phyloP scores from a whole-genome alignment of 2,329 filamentous ascomycete species.

The Leptographium wingfieldii region DNA sequence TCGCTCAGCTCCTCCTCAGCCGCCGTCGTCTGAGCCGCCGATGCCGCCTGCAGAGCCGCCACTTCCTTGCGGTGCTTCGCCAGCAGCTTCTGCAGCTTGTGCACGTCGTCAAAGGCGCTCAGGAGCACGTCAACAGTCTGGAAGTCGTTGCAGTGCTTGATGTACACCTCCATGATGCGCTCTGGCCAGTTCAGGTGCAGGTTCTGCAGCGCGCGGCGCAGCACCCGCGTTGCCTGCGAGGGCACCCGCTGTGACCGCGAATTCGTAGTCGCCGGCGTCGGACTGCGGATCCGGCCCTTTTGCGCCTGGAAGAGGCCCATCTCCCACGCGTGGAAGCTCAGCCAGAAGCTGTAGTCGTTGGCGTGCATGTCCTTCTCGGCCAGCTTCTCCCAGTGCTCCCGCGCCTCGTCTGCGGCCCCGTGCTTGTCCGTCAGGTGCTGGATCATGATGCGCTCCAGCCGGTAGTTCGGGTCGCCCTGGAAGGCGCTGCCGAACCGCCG shows the following conservation, averaged over 20 bases:
- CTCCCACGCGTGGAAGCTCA: conserved; percentile 85
- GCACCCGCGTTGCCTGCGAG: conserved; percentile 58
- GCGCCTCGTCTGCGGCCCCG: conserved; percentile 61
- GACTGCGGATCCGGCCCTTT: conserved; percentile 31
- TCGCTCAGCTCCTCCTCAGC: neutral
- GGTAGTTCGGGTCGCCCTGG: conserved; percentile 76
- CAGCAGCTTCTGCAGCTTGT: conserved; percentile 53
- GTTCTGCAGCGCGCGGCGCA: conserved; percentile 55
- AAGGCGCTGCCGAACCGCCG: conserved; percentile 62
- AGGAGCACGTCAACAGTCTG: conserved; percentile 68
- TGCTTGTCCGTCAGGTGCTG: conserved; percentile 83
- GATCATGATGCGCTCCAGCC: conserved; percentile 82
- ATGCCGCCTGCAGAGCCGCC: conserved; percentile 36
- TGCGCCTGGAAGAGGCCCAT: conserved; percentile 48
- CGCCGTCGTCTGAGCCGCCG: conserved; percentile 16
- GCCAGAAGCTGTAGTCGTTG: conserved; percentile 86
- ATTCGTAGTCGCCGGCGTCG: conserved; percentile 28
- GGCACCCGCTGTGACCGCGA: conserved; percentile 46
- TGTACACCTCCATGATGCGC: conserved; percentile 59
- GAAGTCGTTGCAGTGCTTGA: conserved; percentile 79
- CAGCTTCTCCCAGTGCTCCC: conserved; percentile 64
- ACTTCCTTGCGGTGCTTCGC: conserved; percentile 46
- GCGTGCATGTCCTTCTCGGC: conserved; percentile 49
- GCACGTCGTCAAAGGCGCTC: conserved; percentile 58
- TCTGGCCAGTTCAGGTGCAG: conserved; percentile 64